Evolutionary conservation across 2,329 filamentous ascomycete species (phyloP).

Genomic region (Trichoderma semiorbis): DNA sequence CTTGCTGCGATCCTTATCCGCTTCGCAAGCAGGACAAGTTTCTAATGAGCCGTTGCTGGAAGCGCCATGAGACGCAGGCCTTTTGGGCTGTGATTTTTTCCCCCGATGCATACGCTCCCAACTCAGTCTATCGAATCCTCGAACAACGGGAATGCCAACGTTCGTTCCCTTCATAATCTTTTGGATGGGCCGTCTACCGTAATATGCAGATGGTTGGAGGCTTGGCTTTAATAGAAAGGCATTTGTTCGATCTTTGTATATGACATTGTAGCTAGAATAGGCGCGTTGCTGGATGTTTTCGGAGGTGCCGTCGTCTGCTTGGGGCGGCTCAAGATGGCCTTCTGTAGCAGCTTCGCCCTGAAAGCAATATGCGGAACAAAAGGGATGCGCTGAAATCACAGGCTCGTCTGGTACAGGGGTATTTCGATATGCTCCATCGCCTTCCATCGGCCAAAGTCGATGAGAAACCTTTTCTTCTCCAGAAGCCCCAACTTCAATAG

Average conservation of each 20-base stretch:
- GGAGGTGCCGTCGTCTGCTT: constrained; percentile 32
- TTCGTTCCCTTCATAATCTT: constrained; percentile 81
- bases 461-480: constrained; percentile 91
- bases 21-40: constrained; percentile 56
- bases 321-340: constrained; percentile 41
- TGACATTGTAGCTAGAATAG: constrained; percentile 75
- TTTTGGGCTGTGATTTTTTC: constrained; percentile 32
- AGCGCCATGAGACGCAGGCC: constrained; percentile 30
- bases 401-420: constrained; percentile 32
- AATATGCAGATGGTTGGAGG: constrained; percentile 79
- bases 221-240: constrained; percentile 87
- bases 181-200: constrained; percentile 73
- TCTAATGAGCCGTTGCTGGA: constrained; percentile 28
- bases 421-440: constrained; percentile 23
- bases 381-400: constrained; percentile 51
- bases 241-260: constrained; percentile 73
- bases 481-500: constrained; percentile 80
- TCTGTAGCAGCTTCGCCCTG: constrained; percentile 57
- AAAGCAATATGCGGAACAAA: constrained; percentile 59
- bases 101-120: constrained; percentile 71
- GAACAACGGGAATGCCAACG: constrained; percentile 81
- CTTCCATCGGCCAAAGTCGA: constrained; percentile 69
- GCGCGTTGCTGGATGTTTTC: constrained; percentile 48
- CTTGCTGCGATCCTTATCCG: constrained; percentile 60
- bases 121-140: constrained; percentile 74